Percentiles rank a stretch among this genome's conserved stretches.
Evolutionary conservation across 2,329 filamentous ascomycete species (phyloP).

Genomic region (Pestalotiopsis sp.): DNA sequence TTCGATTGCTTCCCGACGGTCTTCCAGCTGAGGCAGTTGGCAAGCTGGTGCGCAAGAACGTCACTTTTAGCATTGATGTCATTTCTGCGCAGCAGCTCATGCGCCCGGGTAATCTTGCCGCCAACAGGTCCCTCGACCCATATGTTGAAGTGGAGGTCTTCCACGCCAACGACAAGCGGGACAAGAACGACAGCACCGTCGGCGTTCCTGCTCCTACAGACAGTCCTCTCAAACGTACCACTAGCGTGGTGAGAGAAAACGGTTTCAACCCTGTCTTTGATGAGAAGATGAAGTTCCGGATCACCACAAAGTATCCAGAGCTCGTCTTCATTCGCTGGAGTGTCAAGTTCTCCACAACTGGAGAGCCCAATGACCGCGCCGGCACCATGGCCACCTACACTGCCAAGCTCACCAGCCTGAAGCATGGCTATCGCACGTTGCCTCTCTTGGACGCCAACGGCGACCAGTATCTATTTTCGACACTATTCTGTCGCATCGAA

Average conservation of each 20-base stretch:
- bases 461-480: slow-evolving; percentile 93
- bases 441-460: slow-evolving; percentile 87
- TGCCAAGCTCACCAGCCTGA: slow-evolving; percentile 85
- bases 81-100: slow-evolving; percentile 96
- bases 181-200: slow-evolving; percentile 77
- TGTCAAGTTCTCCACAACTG: slow-evolving; percentile 83
- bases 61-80: slow-evolving; percentile 84
- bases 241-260: slow-evolving; percentile 80
- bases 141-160: slow-evolving; percentile 96
- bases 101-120: slow-evolving; percentile 72
- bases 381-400: slow-evolving; percentile 84
- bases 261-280: slow-evolving; percentile 93
- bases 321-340: slow-evolving; percentile 93
- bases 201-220: slow-evolving; percentile 47
- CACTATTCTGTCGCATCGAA: slow-evolving; percentile 86
- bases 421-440: slow-evolving; percentile 89
- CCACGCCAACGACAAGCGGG: slow-evolving; percentile 88
- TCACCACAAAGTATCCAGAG: slow-evolving; percentile 93
- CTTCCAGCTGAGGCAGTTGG: slow-evolving; percentile 55
- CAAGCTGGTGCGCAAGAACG: slow-evolving; percentile 78
- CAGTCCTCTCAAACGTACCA: slow-evolving; percentile 75
- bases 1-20: slow-evolving; percentile 59
- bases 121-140: slow-evolving; percentile 79
- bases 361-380: slow-evolving; percentile 66
- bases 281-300: slow-evolving; percentile 74